phyloP scores from a whole-genome alignment of 139 green algal species.

The Auxenochlorella protothecoides region DNA sequence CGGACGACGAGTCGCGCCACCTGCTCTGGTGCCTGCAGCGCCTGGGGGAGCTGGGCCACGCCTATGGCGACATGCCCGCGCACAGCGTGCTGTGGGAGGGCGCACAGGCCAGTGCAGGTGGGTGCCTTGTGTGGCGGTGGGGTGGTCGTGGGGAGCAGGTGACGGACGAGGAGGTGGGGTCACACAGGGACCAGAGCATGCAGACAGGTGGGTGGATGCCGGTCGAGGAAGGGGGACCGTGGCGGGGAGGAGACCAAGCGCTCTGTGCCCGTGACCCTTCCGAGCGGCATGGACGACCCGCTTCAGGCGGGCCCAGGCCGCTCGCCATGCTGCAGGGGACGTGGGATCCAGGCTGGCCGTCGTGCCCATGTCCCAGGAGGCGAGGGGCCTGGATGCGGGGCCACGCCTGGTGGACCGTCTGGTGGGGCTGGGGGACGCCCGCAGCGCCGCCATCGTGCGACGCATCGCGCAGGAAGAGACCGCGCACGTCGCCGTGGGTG shows the following conservation, averaged over 20 bases:
- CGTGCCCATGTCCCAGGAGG: slow-evolving; percentile 54
- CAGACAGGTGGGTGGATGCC: too few relatives aligned
- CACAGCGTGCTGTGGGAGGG: slow-evolving; percentile 78
- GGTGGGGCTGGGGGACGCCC: slow-evolving; percentile 49
- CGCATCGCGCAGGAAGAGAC: slow-evolving; percentile 59
- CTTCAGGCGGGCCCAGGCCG: too few relatives aligned
- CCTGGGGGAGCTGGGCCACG: slow-evolving; percentile 47
- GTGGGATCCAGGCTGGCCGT: slow-evolving; percentile 52
- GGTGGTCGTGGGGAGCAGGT: too few relatives aligned
- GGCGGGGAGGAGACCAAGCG: neutral
- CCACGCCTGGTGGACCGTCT: slow-evolving; percentile 43
- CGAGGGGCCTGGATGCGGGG: slow-evolving; percentile 25
- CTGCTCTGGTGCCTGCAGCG: slow-evolving; percentile 64
- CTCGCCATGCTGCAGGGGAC: slow-evolving; percentile 7
- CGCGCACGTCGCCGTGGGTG: slow-evolving; percentile 63
- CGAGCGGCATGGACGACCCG: too few relatives aligned
- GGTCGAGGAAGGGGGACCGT: neutral
- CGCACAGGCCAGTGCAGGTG: slow-evolving; percentile 23
- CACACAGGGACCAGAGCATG: too few relatives aligned
- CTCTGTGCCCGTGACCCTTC: neutral
- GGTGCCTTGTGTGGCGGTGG: slow-evolving; percentile 1
- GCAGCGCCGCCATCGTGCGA: slow-evolving; percentile 52
- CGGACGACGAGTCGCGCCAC: slow-evolving; percentile 71
- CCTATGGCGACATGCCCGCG: slow-evolving; percentile 60
- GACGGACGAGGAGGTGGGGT: too few relatives aligned